Base-by-base conservation (phyloP, 352 stramenopile genomes). In the Chrysophaeum taylorii region DNA sequence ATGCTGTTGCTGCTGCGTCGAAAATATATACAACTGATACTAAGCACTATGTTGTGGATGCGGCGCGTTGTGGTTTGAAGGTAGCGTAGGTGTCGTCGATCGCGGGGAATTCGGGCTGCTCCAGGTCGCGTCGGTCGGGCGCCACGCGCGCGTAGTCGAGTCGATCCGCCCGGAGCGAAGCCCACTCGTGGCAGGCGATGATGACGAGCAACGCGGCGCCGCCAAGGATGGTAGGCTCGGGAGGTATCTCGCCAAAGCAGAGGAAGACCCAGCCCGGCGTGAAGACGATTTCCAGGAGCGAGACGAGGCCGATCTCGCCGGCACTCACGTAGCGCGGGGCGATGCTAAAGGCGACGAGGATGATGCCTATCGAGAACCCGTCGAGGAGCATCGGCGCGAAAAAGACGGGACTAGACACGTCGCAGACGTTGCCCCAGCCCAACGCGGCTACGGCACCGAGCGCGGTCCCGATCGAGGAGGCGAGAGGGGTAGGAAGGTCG, bases 211-310 rank as follows among this genome's bases (percentile, higher is more conserved):
- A 23, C 33, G 45, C 18, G 33, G 5, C 4, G 9, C 57, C 57
- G 5, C 57, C 57, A 9, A 31, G 33, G 9, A 66, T 14, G 1
- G 57, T 66, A 36, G 33, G 27, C 18, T 5, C 33, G 14, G 1
- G 1, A 2, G 57, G 57, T 1, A 33, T 4, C 18, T 42, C 31
- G 57, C 36, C 36, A n/a, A 33, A 66, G 33, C 23, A 23, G 33
- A 66, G 14, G 33, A 42, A 66, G 35, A 66, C 57, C 57, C 57
- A 66, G 33, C 41, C 16, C 16, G 57, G 57, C 33, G 33, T 36
- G 1, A 66, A 35, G 18, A 66, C 23, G 12, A 36, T 48, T 36
- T 66, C 57, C 33, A 66, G 27, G 18, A 66, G 57, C 57, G 27
- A 31, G n/a, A 27, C 9, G 9, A 66, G n/a, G 15, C 33, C 31